phyloP scores from a whole-genome alignment of 768 basidiomycete species.

The Russula compacta region DNA sequence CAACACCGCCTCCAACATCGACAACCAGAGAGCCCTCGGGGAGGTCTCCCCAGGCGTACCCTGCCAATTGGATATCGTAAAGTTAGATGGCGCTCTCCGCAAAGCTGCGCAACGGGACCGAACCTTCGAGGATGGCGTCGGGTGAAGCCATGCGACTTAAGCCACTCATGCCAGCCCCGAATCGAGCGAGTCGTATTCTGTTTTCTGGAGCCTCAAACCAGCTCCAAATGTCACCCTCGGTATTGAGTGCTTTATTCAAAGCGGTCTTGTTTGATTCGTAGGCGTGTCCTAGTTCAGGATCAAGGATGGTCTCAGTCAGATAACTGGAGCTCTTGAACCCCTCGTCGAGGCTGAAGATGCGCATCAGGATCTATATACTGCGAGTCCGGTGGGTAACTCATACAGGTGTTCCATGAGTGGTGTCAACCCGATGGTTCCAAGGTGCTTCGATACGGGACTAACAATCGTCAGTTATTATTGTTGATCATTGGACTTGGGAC shows the following conservation, averaged over 20 bases:
- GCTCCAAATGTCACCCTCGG: background rate
- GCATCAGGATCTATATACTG: background rate
- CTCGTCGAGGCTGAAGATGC: conserved; percentile 18
- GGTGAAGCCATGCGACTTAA: background rate
- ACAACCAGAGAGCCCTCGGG: conserved; percentile 4
- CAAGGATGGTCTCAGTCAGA: conserved; percentile 20
- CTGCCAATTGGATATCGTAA: background rate
- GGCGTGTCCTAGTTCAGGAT: conserved; percentile 1
- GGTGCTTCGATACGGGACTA: conserved; percentile 5
- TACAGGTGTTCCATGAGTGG: conserved; percentile 8
- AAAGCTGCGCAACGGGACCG: background rate
- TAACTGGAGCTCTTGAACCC: conserved; percentile 20
- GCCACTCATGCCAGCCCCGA: conserved; percentile 3
- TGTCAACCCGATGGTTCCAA: conserved; percentile 10
- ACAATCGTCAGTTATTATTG: background rate
- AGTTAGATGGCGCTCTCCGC: background rate
- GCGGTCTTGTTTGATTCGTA: background rate
- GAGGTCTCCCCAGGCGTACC: conserved; percentile 1
- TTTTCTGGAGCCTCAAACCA: conserved; percentile 2
- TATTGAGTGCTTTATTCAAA: background rate
- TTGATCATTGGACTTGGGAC: background rate
- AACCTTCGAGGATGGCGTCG: background rate
- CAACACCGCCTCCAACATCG: conserved; percentile 7
- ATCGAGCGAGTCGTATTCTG: background rate
- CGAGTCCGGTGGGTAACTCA: background rate